Evolutionary conservation across 768 basidiomycete species (phyloP).

Genomic region (Trametes elegans): DNA sequence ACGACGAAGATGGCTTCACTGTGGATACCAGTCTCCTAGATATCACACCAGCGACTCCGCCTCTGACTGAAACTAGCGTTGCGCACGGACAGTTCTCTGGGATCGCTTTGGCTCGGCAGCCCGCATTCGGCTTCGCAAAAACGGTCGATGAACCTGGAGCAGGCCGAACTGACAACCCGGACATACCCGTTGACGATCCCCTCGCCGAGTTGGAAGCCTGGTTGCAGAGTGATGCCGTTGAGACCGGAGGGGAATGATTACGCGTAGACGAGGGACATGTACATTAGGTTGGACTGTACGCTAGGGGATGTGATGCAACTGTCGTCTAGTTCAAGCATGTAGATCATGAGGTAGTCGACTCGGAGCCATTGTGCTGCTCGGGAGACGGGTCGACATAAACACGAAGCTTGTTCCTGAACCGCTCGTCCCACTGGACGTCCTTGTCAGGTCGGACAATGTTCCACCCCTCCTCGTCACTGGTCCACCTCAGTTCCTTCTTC

Average conservation of each 20-base stretch:
- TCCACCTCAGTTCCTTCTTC: constrained; percentile 89
- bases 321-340: neutral
- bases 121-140: too few relatives aligned
- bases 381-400: constrained; percentile 50
- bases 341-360: constrained; percentile 3
- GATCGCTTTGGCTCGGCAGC: too few relatives aligned
- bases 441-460: constrained; percentile 63
- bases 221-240: constrained; percentile 63
- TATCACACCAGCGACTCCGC: constrained; percentile 16
- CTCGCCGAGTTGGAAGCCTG: constrained; percentile 68
- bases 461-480: constrained; percentile 77
- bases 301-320: constrained; percentile 6
- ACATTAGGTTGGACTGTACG: constrained; percentile 9
- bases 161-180: too few relatives aligned
- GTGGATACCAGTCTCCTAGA: constrained; percentile 35
- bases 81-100: too few relatives aligned
- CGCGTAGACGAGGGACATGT: neutral
- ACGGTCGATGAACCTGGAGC: neutral
- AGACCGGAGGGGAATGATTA: constrained; percentile 34
- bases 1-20: constrained; percentile 31
- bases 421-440: constrained; percentile 73
- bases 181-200: constrained; percentile 38
- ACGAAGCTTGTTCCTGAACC: constrained; percentile 57
- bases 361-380: constrained; percentile 2
- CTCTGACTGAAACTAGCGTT: neutral